A percentile compares a stretch with the other conserved stretches of the same genome.
Evolutionary conservation across 257 asterid genomes (phyloP).

Genomic region (Lantana camara): DNA sequence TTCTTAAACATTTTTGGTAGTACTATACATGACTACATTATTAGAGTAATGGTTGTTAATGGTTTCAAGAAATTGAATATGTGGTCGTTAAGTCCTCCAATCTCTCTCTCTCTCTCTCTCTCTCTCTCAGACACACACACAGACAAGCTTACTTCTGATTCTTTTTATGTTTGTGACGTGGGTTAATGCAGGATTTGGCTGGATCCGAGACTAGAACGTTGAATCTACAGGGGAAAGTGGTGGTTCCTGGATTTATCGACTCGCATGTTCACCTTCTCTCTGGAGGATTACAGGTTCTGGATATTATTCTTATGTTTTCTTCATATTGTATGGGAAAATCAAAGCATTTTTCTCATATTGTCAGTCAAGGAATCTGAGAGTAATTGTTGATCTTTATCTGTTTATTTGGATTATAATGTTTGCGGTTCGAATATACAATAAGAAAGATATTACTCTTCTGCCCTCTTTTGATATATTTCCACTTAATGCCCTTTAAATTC

Average conservation of each 20-base stretch:
- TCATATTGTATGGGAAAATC: neutral
- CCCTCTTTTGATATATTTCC: no score
- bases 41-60: neutral
- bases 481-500: no score
- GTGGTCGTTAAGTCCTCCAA: neutral
- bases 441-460: no score
- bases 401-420: neutral
- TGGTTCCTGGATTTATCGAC: slow-evolving; percentile 96
- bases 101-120: no score
- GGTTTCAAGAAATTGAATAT: neutral
- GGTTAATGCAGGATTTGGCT: slow-evolving; percentile 60
- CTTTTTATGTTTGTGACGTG: neutral
- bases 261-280: slow-evolving; percentile 87
- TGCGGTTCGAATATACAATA: neutral
- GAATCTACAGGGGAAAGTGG: slow-evolving; percentile 65
- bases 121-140: no score
- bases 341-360: no score
- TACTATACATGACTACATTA: slow-evolving; percentile 14
- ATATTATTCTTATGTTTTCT: slow-evolving; percentile 24
- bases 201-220: slow-evolving; percentile 48
- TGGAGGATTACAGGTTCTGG: slow-evolving; percentile 88
- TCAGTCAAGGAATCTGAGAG: no score
- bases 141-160: neutral
- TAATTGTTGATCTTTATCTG: neutral
- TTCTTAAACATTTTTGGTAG: neutral